These are phyloP conservation scores for Bipolaris sorokiniana DNA, from an alignment of 2,329 filamentous ascomycete genomes.

Conservation along the genomic window DNA sequence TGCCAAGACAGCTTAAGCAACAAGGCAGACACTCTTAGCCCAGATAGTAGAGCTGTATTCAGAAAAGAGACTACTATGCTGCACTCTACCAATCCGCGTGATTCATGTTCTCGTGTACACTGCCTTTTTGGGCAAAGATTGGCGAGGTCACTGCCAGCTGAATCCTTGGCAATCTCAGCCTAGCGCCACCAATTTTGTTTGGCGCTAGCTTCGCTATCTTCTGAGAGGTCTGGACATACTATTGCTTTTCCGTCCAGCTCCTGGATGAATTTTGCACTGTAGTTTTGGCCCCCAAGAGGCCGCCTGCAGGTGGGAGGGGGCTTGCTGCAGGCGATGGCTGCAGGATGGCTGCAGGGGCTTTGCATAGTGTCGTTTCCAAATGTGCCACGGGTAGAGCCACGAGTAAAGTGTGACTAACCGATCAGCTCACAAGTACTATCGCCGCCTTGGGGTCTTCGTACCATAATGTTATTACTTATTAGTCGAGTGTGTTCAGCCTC, in stretches of 20 bases:
- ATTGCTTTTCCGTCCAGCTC: constrained; percentile 5
- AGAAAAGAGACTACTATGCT: neutral
- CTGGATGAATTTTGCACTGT: neutral
- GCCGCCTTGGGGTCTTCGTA: neutral
- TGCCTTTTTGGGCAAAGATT: constrained; percentile 6
- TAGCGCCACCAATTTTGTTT: constrained; percentile 25
- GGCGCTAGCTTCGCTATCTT: constrained; percentile 15
- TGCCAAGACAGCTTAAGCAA: neutral
- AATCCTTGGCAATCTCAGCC: constrained; percentile 31
- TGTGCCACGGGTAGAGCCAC: neutral
- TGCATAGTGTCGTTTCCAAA: neutral
- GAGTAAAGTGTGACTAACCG: neutral
- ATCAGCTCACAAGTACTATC: neutral
- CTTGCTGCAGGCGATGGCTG: neutral
- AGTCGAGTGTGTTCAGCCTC: neutral
- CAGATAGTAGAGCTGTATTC: neutral
- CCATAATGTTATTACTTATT: neutral
- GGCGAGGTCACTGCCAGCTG: constrained; percentile 8
- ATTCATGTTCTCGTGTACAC: constrained; percentile 12
- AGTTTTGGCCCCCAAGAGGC: constrained; percentile 11
- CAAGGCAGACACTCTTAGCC: neutral
- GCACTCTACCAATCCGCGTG: neutral
- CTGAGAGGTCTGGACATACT: neutral
- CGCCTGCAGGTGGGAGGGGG: neutral
- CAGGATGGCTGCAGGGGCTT: constrained; percentile 2